Evolutionary conservation across 768 basidiomycete genomes (phyloP), one percentile per base, ranked within the genome.

Genomic region (Amanita pseudoporphyria): DNA sequence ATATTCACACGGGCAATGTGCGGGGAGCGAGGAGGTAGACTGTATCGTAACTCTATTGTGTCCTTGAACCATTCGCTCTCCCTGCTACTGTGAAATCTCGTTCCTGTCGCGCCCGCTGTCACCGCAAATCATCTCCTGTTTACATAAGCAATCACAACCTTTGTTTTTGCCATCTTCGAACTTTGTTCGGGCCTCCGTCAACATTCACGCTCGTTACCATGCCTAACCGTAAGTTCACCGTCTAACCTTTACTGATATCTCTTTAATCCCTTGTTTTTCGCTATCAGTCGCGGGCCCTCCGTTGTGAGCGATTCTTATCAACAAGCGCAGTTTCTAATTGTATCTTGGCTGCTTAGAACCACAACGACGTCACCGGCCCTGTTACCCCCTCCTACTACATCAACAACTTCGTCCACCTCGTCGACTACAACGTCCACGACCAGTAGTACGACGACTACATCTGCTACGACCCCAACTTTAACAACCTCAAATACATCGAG

Each of bases 401-500:
- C 53, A 6, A 33, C 46, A n/a, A 32, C 47, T 10, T 51, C 36
- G 19, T 19, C 54, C 6, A 35, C 56, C 2, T 3, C 54, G 2
- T 18, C 47, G 7, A 19, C 47, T 18, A 19, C 45, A 13, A 33
- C 51, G 13, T 37, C 52, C 9, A 39, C 54, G 19, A 47, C 51
- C 16, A n/a, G 52, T 14, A 44, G 36, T 9, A 52, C 53, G 7
- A 38, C 49, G n/a, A 42, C 50, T 9, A 54, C 35, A 30, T 7
- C 22, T 44, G 2, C 42, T 5, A 31, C 6, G 5, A 54, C 28
- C 26, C 14, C 53, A 10, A 33, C 56, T 2, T 9, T 55, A 32
- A 46, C 57, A 18, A 53, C 51, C 35, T 33, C 41, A 12, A 38
- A 45, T 2, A 12, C 59, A 7, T 22, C 51, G 6, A 50, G 46